These are phyloP conservation scores for Rosa multiflora DNA, from an alignment of 306 rosid genomes.

Conservation along the genomic window DNA sequence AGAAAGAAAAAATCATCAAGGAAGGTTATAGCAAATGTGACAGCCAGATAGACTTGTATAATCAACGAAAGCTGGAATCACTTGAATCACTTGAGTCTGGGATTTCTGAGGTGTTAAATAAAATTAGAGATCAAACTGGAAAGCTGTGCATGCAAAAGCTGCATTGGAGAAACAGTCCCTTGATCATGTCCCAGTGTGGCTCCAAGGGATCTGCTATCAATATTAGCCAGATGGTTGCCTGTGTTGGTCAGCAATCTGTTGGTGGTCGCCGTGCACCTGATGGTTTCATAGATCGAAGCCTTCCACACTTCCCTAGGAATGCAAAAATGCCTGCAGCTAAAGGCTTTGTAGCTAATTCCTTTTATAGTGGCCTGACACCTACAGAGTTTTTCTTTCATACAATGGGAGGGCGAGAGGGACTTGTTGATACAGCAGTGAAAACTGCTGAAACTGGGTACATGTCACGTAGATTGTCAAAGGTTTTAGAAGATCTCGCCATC, in stretches of 20 bases:
- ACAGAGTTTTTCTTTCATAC: conserved; percentile 97
- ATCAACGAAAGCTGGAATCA: conserved; percentile 52
- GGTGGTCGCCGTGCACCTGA: conserved; percentile 91
- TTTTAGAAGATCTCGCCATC: conserved; percentile 74
- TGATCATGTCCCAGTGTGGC: conserved; percentile 97
- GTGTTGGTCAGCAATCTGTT: conserved; percentile 93
- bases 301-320: conserved; percentile 83
- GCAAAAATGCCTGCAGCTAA: conserved; percentile 78
- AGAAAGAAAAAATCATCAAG: conserved; percentile 54
- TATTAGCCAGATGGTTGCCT: conserved; percentile 92
- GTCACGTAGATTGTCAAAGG: conserved; percentile 90
- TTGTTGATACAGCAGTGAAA: conserved; percentile 97
- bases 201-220: conserved; percentile 93
- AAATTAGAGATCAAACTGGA: conserved; percentile 61
- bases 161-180: conserved; percentile 95
- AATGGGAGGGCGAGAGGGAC: conserved; percentile 96
- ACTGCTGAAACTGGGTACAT: conserved; percentile 97
- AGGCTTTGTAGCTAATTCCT: conserved; percentile 90
- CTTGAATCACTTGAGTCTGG: conserved; percentile 68
- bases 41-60: conserved; percentile 48
- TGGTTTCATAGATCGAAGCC: conserved; percentile 91
- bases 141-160: conserved; percentile 80
- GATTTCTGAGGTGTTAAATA: conserved; percentile 56
- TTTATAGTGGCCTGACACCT: conserved; percentile 86
- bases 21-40: conserved; percentile 59